Percentiles rank a stretch among this genome's conserved stretches.
phyloP scores from a whole-genome alignment of 108 stramenopile genomes.

The Conticribra weissflogii region DNA sequence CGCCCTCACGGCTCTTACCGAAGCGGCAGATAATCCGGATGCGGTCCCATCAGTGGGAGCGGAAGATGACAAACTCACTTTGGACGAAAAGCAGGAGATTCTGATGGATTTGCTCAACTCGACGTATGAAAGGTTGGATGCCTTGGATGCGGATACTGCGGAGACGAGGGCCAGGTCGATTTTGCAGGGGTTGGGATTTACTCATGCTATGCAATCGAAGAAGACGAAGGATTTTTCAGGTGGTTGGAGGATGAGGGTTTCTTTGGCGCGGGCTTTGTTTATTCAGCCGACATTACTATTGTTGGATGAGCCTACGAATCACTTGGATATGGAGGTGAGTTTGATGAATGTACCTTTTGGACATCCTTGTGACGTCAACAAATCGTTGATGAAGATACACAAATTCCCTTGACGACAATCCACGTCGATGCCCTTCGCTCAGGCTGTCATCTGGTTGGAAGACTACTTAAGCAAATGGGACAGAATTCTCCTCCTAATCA shows the following conservation, averaged over 20 bases:
- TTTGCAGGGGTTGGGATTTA: conserved; percentile 96
- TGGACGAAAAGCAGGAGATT: conserved; percentile 86
- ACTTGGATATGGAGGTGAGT: conserved; percentile 55
- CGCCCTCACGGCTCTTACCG: conserved; percentile 68
- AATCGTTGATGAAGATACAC: no score
- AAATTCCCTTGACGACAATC: no score
- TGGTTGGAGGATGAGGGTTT: conserved; percentile 97
- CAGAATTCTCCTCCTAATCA: conserved; percentile 87
- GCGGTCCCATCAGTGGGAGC: no score
- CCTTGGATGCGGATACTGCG: conserved; percentile 95
- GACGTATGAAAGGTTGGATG: conserved; percentile 92
- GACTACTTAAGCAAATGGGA: conserved; percentile 94
- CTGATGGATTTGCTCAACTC: conserved; percentile 81
- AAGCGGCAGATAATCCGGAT: conserved; percentile 61
- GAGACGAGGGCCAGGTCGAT: conserved; percentile 95
- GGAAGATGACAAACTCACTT: conserved; percentile 55
- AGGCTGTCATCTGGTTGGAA: conserved; percentile 97
- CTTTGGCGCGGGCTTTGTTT: conserved; percentile 80
- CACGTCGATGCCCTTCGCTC: no score
- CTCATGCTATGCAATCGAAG: conserved; percentile 91
- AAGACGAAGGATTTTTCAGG: conserved; percentile 97
- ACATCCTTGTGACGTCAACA: no score
- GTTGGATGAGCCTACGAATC: conserved; percentile 96
- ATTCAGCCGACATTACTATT: conserved; percentile 89
- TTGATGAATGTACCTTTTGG: neutral